These are phyloP conservation scores for Camellia oleifera DNA, from an alignment of 179 eudicot genomes.

Conservation along the genomic window DNA sequence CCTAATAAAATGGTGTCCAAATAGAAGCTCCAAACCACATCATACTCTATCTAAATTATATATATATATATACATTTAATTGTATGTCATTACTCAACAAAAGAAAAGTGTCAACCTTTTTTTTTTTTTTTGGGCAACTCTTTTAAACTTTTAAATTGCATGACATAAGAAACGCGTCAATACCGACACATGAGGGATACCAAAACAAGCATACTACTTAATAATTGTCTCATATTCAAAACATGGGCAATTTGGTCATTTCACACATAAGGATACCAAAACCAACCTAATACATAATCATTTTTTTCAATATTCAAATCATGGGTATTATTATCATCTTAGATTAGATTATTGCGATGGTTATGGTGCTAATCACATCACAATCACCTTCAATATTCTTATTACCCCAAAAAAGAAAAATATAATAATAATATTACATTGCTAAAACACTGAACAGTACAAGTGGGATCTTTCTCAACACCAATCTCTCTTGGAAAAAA, in stretches of 20 bases:
- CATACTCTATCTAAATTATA: no score
- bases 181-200: not conserved
- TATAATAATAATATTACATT: not conserved
- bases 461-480: slow-evolving; percentile 6
- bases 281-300: not conserved
- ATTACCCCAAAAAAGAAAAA: not conserved
- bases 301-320: not conserved
- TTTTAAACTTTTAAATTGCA: not conserved
- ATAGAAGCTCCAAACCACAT: no score
- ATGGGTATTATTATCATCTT: slow-evolving; percentile 10
- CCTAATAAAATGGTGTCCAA: no score
- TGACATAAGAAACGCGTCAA: slow-evolving; percentile 11
- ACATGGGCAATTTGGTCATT: not conserved
- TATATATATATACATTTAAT: no score
- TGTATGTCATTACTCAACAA: no score
- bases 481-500: slow-evolving; percentile 1
- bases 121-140: not conserved
- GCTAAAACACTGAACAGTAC: not conserved
- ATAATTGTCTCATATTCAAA: no score
- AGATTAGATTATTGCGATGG: not conserved
- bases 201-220: no score
- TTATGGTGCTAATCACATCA: slow-evolving; percentile 6
- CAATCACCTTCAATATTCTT: not conserved
- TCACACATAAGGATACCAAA: not conserved
- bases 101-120: no score